Percentiles rank a stretch among this genome's conserved stretches.
Evolutionary conservation across 805 yeast species (phyloP).

Genomic region (Candida ponderosae): DNA sequence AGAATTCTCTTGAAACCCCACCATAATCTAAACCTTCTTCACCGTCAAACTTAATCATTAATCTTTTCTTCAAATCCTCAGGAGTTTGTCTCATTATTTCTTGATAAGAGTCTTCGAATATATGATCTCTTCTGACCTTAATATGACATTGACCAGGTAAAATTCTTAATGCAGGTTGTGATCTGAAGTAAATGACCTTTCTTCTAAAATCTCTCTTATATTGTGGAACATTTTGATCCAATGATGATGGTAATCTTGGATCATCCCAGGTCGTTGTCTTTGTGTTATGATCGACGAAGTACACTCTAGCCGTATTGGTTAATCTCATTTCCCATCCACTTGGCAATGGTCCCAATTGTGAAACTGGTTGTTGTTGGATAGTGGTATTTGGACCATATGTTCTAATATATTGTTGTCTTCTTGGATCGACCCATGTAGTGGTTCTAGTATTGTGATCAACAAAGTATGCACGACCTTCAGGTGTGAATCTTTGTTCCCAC

Average conservation of each 20-base stretch:
- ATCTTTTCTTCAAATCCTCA: constrained; percentile 92
- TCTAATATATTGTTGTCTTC: constrained; percentile 96
- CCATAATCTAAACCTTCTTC: constrained; percentile 99
- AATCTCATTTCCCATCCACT: constrained; percentile 99
- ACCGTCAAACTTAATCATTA: constrained; percentile 98
- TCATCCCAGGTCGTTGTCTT: constrained; percentile 99
- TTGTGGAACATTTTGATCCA: constrained; percentile 98
- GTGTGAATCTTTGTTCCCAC: constrained; percentile 98
- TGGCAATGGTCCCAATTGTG: constrained; percentile 96
- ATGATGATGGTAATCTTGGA: constrained; percentile 93
- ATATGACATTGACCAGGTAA: constrained; percentile 98
- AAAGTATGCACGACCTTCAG: constrained; percentile 96
- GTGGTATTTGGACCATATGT: constrained; percentile 87
- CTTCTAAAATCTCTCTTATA: constrained; percentile 98
- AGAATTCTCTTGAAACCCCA: constrained; percentile 97
- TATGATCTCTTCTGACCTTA: constrained; percentile 93
- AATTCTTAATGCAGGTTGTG: constrained; percentile 95
- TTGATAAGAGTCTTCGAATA: constrained; percentile 95
- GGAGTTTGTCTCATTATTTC: constrained; percentile 99
- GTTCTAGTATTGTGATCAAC: constrained; percentile 99
- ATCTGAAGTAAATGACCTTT: constrained; percentile 93
- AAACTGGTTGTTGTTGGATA: constrained; percentile 95
- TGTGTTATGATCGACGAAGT: constrained; percentile 97
- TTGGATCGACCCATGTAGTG: constrained; percentile 99
- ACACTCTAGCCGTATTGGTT: constrained; percentile 96